phyloP scores from a whole-genome alignment of 345 rosid genomes.

The Populus nigra region DNA sequence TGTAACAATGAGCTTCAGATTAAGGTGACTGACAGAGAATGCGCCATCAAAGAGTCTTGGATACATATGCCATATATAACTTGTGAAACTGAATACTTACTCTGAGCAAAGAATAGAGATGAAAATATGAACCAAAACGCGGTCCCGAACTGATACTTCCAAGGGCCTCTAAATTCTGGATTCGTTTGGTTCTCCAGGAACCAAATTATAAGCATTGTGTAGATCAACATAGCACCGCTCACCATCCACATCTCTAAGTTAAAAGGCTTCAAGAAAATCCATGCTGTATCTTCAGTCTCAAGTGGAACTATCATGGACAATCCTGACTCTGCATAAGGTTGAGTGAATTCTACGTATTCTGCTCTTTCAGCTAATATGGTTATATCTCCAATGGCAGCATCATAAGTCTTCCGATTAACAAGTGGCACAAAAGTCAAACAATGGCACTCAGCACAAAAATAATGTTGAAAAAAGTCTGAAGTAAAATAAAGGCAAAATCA shows the following conservation, averaged over 20 bases:
- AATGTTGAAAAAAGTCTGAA: not conserved
- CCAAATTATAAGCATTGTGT: slow-evolving; percentile 51
- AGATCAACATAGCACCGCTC: slow-evolving; percentile 35
- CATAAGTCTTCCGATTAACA: slow-evolving; percentile 33
- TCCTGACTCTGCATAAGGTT: slow-evolving; percentile 49
- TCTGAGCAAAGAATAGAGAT: slow-evolving; percentile 54
- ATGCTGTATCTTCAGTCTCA: slow-evolving; percentile 19
- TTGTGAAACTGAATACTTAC: slow-evolving; percentile 26
- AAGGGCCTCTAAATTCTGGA: slow-evolving; percentile 38
- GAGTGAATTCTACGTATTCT: slow-evolving; percentile 45
- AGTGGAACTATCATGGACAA: slow-evolving; percentile 49
- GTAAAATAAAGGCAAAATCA: not conserved
- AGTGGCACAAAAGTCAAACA: not conserved
- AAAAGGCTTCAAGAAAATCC: slow-evolving; percentile 55
- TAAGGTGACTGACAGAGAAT: not conserved
- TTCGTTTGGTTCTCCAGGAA: slow-evolving; percentile 39
- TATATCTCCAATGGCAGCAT: slow-evolving; percentile 47
- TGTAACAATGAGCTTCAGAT: not conserved
- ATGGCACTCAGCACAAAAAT: not conserved
- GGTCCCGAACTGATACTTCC: slow-evolving; percentile 34
- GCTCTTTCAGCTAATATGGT: slow-evolving; percentile 44
- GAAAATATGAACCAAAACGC: slow-evolving; percentile 52
- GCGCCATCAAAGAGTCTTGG: not conserved
- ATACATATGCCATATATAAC: not conserved
- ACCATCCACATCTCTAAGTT: slow-evolving; percentile 47